Conservation (phyloP, 352 stramenopile genomes). For the Phytophthora hybrid region DNA sequence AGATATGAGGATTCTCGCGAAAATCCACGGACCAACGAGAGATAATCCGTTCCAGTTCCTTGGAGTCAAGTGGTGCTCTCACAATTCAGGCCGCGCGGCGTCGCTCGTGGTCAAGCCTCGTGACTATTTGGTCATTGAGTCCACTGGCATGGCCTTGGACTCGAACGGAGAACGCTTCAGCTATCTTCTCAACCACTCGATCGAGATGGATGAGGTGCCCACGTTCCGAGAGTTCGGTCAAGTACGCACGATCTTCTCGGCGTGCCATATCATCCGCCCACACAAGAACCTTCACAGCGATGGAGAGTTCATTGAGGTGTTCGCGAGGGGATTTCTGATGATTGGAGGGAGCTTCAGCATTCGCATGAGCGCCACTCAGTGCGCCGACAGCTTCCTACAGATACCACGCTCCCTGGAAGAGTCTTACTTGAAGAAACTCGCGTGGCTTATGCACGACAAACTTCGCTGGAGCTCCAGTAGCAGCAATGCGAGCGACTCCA, state of each 20-base stretch:
- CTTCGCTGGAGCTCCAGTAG: slow-evolving; percentile 21
- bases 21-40: slow-evolving; percentile 29
- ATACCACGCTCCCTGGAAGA: slow-evolving; percentile 43
- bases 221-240: slow-evolving; percentile 38
- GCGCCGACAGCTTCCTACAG: slow-evolving; percentile 37
- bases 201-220: slow-evolving; percentile 41
- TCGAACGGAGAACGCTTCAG: slow-evolving; percentile 40
- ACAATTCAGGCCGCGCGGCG: slow-evolving; percentile 18
- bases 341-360: slow-evolving; percentile 41
- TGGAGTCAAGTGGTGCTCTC: slow-evolving; percentile 56
- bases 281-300: not conserved
- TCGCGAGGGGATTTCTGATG: slow-evolving; percentile 46
- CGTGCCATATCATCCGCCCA: slow-evolving; percentile 48
- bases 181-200: slow-evolving; percentile 49
- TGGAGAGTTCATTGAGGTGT: slow-evolving; percentile 40
- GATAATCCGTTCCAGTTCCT: slow-evolving; percentile 57
- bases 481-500: slow-evolving; percentile 23
- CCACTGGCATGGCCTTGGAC: slow-evolving; percentile 52
- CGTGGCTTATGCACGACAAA: slow-evolving; percentile 49
- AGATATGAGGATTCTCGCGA: slow-evolving; percentile 33
- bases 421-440: slow-evolving; percentile 56
- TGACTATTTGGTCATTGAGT: slow-evolving; percentile 64
- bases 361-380: slow-evolving; percentile 30
- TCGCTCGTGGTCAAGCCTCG: slow-evolving; percentile 50
- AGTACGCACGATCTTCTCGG: slow-evolving; percentile 37